phyloP scores from a whole-genome alignment of 768 basidiomycete genomes.

The Rubroboletus satanas region DNA sequence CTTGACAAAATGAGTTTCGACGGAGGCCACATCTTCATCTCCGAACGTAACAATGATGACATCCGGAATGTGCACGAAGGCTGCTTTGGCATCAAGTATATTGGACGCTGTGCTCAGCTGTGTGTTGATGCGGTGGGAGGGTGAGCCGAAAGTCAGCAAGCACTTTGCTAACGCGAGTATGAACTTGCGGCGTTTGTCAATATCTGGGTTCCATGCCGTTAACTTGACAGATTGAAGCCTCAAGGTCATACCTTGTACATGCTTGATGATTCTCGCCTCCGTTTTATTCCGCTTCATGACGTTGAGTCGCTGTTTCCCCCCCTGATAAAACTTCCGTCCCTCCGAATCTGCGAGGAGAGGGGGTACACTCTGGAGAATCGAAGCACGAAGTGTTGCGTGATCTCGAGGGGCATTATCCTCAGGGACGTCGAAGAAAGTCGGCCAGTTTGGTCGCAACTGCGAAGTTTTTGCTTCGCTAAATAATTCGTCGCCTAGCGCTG shows the following conservation, averaged over 20 bases:
- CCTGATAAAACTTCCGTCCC: constrained; percentile 29
- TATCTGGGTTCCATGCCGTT: constrained; percentile 32
- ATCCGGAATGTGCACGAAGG: constrained; percentile 80
- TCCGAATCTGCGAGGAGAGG: constrained; percentile 6
- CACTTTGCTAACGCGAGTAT: constrained; percentile 83
- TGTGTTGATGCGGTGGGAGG: constrained; percentile 88
- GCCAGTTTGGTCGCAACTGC: constrained; percentile 26
- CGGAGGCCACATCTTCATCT: constrained; percentile 65
- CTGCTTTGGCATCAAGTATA: constrained; percentile 74
- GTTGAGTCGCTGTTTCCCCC: constrained; percentile 27
- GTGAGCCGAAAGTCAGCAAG: constrained; percentile 89
- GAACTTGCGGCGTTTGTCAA: constrained; percentile 59
- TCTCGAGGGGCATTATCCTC: constrained; percentile 13
- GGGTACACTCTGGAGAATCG: neutral
- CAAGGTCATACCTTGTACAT: constrained; percentile 42
- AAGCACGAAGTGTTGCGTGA: constrained; percentile 13
- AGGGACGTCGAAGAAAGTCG: constrained; percentile 19
- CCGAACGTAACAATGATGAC: constrained; percentile 80
- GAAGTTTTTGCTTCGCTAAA: constrained; percentile 23
- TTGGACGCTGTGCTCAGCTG: constrained; percentile 78
- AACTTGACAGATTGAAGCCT: neutral
- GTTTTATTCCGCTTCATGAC: constrained; percentile 33
- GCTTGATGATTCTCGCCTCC: constrained; percentile 37
- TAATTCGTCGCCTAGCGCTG: constrained; percentile 22
- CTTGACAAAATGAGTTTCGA: constrained; percentile 83